Conservation (phyloP, 176 grass and related monocot species). For the Rhynchospora breviuscula region DNA sequence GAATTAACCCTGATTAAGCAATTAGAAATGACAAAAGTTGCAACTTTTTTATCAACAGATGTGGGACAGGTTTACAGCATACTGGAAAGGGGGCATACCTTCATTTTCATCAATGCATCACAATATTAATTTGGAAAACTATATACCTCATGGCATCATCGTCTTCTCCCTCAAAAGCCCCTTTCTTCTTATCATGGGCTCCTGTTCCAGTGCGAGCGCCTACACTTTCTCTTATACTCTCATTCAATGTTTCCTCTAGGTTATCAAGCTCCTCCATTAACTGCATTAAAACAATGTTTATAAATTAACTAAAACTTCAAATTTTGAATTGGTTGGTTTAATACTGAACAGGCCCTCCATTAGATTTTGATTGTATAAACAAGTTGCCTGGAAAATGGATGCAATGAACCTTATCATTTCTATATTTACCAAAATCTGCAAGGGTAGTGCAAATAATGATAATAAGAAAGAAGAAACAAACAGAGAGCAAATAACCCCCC, state of each 20-base stretch:
- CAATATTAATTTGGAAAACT: neutral
- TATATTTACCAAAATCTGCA: too few species aligned
- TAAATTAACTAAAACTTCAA: slow-evolving; percentile 15
- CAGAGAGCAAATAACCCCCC: neutral
- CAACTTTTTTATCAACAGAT: neutral
- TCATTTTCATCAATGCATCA: neutral
- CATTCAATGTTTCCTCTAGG: slow-evolving; percentile 98
- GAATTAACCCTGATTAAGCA: neutral
- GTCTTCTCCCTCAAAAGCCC: slow-evolving; percentile 54
- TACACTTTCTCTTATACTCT: slow-evolving; percentile 92
- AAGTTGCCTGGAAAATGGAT: neutral
- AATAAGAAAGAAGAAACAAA: neutral
- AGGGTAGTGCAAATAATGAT: neutral
- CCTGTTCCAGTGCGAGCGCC: slow-evolving; percentile 71
- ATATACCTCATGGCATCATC: slow-evolving; percentile 58
- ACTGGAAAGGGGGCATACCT: neutral
- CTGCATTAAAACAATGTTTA: slow-evolving; percentile 40
- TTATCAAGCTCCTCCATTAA: slow-evolving; percentile 94
- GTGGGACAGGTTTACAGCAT: neutral
- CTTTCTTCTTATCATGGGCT: slow-evolving; percentile 46
- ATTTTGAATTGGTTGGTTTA: neutral
- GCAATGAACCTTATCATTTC: neutral
- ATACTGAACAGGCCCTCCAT: neutral
- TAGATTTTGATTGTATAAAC: neutral
- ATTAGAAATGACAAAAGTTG: slow-evolving; percentile 1